These are phyloP conservation scores for Pyrenochaeta sp. DNA, from an alignment of 2,329 filamentous ascomycete species.

Conservation along the genomic window DNA sequence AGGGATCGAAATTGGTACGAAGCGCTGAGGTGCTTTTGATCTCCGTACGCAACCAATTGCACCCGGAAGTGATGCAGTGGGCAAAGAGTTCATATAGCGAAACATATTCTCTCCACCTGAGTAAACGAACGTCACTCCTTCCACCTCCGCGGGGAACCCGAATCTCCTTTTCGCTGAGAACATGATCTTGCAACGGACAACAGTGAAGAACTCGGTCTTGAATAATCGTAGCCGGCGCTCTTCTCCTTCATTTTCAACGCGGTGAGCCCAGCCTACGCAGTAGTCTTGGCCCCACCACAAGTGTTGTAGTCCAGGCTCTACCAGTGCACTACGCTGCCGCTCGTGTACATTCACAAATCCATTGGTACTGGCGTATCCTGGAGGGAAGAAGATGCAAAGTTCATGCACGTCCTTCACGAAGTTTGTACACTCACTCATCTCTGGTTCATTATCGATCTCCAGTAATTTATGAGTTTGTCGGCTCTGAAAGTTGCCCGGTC, in stretches of 20 bases:
- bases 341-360: background rate
- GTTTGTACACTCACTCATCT: background rate
- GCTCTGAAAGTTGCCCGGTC: conserved; percentile 3
- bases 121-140: conserved; percentile 9
- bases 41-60: background rate
- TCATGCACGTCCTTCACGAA: background rate
- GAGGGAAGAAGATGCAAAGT: background rate
- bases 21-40: background rate
- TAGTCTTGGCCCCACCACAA: background rate
- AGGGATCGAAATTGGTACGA: background rate
- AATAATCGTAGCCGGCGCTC: conserved; percentile 8
- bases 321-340: background rate
- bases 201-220: conserved; percentile 5
- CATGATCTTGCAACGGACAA: conserved; percentile 8
- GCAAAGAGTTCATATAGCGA: background rate
- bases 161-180: background rate
- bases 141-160: background rate
- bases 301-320: background rate
- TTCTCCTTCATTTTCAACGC: conserved; percentile 1
- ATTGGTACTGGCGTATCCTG: background rate
- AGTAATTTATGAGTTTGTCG: conserved; percentile 5
- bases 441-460: conserved; percentile 3
- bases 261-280: conserved; percentile 6
- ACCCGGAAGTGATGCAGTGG: background rate
- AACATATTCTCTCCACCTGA: background rate